Percentiles rank a stretch among this genome's conserved stretches.
Evolutionary conservation across 1,139 yeast species (phyloP).

Genomic region (Scheffersomyces segobiensis): DNA sequence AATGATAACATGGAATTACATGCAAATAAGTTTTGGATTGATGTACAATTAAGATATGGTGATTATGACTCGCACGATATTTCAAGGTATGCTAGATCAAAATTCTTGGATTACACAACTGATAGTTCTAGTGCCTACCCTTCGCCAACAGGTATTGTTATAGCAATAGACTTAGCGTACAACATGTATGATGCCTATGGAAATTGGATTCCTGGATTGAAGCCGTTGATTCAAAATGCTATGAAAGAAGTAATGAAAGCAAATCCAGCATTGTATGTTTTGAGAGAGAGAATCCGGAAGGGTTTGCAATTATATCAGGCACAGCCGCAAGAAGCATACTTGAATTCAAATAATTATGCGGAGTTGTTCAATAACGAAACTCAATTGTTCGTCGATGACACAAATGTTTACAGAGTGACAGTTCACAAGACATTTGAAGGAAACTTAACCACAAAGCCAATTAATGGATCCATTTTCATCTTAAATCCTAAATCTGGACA

Average conservation of each 20-base stretch:
- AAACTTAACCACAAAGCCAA: slow-evolving; percentile 86
- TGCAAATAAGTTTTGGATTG: slow-evolving; percentile 87
- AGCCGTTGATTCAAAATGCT: slow-evolving; percentile 86
- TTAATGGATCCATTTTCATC: slow-evolving; percentile 90
- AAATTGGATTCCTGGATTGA: slow-evolving; percentile 95
- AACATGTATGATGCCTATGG: slow-evolving; percentile 97
- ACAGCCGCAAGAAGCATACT: slow-evolving; percentile 88
- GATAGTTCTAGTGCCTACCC: slow-evolving; percentile 88
- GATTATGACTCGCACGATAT: slow-evolving; percentile 98
- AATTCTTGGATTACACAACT: slow-evolving; percentile 87
- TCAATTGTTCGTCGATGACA: slow-evolving; percentile 86
- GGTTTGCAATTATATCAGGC: slow-evolving; percentile 92
- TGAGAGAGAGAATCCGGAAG: slow-evolving; percentile 90
- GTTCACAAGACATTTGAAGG: slow-evolving; percentile 94
- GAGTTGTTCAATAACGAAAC: slow-evolving; percentile 84
- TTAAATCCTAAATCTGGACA: slow-evolving; percentile 91
- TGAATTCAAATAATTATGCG: slow-evolving; percentile 86
- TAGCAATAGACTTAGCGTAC: slow-evolving; percentile 92
- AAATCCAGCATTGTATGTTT: slow-evolving; percentile 88
- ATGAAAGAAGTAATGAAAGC: slow-evolving; percentile 94
- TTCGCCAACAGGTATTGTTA: slow-evolving; percentile 87
- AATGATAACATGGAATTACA: slow-evolving; percentile 53
- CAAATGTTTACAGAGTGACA: slow-evolving; percentile 91
- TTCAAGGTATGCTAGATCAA: slow-evolving; percentile 90
- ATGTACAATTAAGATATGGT: slow-evolving; percentile 92